These are phyloP conservation scores for Pyricularia grisea DNA, from an alignment of 2,329 filamentous ascomycete species.

Conservation along the genomic window DNA sequence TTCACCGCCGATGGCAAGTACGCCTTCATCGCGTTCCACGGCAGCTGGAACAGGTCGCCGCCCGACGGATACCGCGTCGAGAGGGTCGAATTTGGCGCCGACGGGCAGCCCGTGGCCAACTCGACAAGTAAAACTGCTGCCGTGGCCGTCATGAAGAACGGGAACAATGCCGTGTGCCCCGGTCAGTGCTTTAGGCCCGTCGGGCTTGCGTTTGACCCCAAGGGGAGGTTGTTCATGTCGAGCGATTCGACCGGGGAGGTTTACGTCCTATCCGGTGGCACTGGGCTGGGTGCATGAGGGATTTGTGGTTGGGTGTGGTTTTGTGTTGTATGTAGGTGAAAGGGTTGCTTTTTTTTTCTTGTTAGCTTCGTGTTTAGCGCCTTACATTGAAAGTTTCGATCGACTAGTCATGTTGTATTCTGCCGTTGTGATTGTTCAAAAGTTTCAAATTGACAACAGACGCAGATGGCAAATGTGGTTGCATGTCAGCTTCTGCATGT, in stretches of 20 bases:
- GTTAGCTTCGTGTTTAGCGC: neutral
- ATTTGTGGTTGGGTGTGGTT: no score
- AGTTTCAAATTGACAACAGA: neutral
- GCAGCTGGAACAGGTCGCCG: constrained; percentile 33
- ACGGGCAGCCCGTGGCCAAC: constrained; percentile 29
- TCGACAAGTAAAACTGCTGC: constrained; percentile 35
- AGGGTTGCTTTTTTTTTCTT: neutral
- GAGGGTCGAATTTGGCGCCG: constrained; percentile 25
- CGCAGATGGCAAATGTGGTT: neutral
- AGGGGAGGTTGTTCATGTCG: constrained; percentile 51
- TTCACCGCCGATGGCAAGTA: constrained; percentile 47
- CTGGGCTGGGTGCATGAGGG: neutral
- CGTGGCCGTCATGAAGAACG: constrained; percentile 43
- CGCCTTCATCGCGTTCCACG: constrained; percentile 53
- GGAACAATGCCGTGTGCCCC: constrained; percentile 41
- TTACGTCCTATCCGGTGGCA: constrained; percentile 34
- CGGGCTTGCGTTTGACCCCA: constrained; percentile 38
- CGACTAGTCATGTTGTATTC: neutral
- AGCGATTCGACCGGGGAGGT: constrained; percentile 56
- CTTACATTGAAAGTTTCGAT: neutral
- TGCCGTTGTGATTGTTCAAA: neutral
- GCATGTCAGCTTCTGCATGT: neutral
- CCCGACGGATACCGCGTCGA: constrained; percentile 32
- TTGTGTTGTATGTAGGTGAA: neutral
- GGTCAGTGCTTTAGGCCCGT: constrained; percentile 52